Evolutionary conservation across 805 yeast genomes (phyloP), one percentile per base, ranked within the genome.

Genomic region (Saturnispora galanensis): DNA sequence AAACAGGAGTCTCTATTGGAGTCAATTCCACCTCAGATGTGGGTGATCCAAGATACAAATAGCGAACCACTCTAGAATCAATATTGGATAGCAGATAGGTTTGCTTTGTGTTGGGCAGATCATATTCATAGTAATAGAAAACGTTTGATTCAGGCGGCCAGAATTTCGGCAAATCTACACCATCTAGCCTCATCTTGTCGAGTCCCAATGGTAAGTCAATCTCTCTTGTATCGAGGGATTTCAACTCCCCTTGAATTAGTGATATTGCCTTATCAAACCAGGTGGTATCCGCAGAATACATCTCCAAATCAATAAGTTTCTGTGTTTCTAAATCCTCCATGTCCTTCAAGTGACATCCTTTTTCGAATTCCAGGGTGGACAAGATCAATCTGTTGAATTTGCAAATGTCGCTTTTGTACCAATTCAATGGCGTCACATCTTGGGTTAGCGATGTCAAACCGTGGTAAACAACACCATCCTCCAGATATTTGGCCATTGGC

Each of bases 341-440:
- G 53, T 90, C 98, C 5, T 62, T 58, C 37, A 76, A 72, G 51
- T 73, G 78, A 62, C 80, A 76, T 16, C 68, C 66, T 10, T 71
- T 50, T 2, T 79, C 60, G 57, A 79, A 82, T 5, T 67, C 59
- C 12, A 69, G 56, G 39, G 79, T 77, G 28, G 87, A 93, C 54
- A 73, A 76, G 67, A 85, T 73, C 11, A 90, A 66, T 46, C 96
- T 73, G 34, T 86, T 73, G 55, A 74, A 84, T 79, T 77, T 29
- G 86, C 94, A 55, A 73, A 77, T 67, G 84, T 72, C 12, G 89
- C 66, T 44, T 95, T 72, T 35, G 86, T 73, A 56, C 75, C 85
- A 60, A 29, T 51, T 52, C 18, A 51, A 47, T 4, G 63, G 44
- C 3, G 41, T 44, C 17, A 45, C 38, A 12, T 43, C 30, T 8